These are phyloP conservation scores for Nemania sp. DNA, from an alignment of 2,329 filamentous ascomycete species.

Conservation along the genomic window DNA sequence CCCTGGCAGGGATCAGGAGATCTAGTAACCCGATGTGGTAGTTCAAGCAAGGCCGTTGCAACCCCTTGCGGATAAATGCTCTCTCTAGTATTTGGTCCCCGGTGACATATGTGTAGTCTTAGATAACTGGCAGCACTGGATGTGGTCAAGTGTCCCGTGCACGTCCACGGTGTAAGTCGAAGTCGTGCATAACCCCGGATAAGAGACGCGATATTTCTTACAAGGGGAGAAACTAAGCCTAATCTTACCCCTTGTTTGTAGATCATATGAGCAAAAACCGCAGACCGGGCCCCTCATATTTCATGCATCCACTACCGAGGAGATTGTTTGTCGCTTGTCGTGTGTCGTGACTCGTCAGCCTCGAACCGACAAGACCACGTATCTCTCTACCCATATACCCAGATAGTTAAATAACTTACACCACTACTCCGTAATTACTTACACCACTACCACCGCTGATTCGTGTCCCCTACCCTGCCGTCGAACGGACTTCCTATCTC, in stretches of 20 bases:
- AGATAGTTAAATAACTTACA: background rate
- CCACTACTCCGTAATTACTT: too few relatives aligned
- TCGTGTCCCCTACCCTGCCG: background rate
- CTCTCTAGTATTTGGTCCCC: constrained; percentile 9
- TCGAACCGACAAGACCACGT: background rate
- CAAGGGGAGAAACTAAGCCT: constrained; percentile 7
- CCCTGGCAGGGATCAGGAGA: constrained; percentile 16
- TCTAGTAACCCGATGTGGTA: constrained; percentile 8
- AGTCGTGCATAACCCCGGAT: constrained; percentile 7
- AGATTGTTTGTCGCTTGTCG: background rate
- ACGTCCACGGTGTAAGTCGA: too few relatives aligned
- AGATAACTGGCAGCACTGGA: constrained; percentile 14
- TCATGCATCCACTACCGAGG: constrained; percentile 4
- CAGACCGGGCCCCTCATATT: constrained; percentile 6
- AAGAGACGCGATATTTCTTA: constrained; percentile 1
- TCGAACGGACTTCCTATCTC: constrained; percentile 1
- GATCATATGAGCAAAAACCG: constrained; percentile 23
- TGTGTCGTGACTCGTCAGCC: too few relatives aligned
- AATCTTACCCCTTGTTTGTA: background rate
- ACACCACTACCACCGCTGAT: background rate
- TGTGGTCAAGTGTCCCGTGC: constrained; percentile 21
- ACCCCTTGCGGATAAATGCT: constrained; percentile 7
- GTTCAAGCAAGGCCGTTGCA: constrained; percentile 12
- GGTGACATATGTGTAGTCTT: constrained; percentile 14
- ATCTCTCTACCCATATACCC: background rate